Evolutionary conservation across 768 basidiomycete genomes (phyloP), one percentile per base, ranked within the genome.

Genomic region (Lactarius akahatsu): DNA sequence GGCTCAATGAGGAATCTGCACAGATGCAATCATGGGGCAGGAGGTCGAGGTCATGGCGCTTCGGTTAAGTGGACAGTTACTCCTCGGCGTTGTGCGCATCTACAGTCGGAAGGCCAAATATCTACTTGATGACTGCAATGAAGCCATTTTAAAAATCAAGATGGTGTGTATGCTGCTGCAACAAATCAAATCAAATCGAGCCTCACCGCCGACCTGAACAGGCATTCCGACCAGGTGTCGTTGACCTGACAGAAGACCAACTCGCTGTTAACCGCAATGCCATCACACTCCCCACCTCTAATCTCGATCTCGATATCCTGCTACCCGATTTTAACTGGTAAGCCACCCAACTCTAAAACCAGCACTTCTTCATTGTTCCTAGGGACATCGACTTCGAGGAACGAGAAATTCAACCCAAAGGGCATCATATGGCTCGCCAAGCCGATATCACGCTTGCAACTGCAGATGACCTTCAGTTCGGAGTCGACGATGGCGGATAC

Each of bases 31-130:
- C 74, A 89, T 98, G 83, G 91, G 88, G 23, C 91, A 96, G 77
- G 94, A 97, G 75, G 83, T 92, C 57, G 94, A 93, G 74, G 77
- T 92, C 56, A 96, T 98, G 88, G 95, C 96, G 3, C 87, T 98
- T 32, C 89, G 97, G 58, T 81, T 98, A n/a, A 97, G 94, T 54
- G 97, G 97, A 6, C 97, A 98, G 72, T 82, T 99, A 57, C 85
- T 99, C 62, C 86, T 99, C 52, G 97, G 97, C 71, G 96, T 99
- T 56, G 94, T 96, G 62, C 85, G 97, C 63, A 98, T 99, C 73
- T 99, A 99, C 77, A 95, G 94, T 73, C 84, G 96, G 54, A 99
- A 99, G 76, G 95, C 96, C 20, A 97, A 98, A 74, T 99, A 99
- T 77, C 84, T 99, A 3, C 79, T 98, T 69, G 97, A 99, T 73